Conservation (phyloP, 31 red algal genomes). For the Porphyra umbilicalis region DNA sequence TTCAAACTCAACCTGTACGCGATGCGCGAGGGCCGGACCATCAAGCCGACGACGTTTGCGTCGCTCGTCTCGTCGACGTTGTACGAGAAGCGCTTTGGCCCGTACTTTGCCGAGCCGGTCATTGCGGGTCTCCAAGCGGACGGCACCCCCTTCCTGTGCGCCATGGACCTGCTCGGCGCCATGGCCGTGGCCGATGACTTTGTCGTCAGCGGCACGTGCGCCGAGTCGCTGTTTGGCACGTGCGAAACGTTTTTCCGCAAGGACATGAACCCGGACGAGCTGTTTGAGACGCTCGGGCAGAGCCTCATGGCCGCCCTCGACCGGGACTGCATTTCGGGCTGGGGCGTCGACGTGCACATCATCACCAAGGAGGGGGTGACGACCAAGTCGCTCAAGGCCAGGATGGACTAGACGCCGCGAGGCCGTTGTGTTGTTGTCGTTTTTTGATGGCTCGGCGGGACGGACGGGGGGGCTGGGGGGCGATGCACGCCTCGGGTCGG, state of each 20-base stretch:
- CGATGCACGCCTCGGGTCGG: not conserved
- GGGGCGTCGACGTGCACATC: slow-evolving; percentile 90
- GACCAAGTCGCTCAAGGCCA: slow-evolving; percentile 69
- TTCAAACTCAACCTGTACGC: slow-evolving; percentile 76
- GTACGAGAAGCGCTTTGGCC: slow-evolving; percentile 93
- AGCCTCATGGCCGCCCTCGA: slow-evolving; percentile 77
- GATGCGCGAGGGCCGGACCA: slow-evolving; percentile 82
- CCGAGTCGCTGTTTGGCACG: slow-evolving; percentile 86
- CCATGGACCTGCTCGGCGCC: slow-evolving; percentile 87
- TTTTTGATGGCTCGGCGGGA: not conserved
- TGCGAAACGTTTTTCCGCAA: slow-evolving; percentile 94
- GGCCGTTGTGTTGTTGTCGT: not conserved
- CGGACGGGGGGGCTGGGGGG: no score
- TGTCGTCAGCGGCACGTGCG: slow-evolving; percentile 84
- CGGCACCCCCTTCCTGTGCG: slow-evolving; percentile 77
- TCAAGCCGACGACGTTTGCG: slow-evolving; percentile 77
- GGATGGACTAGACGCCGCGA: slow-evolving; percentile 63
- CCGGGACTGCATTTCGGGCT: slow-evolving; percentile 93
- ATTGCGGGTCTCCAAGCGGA: slow-evolving; percentile 81
- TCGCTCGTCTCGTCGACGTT: slow-evolving; percentile 79
- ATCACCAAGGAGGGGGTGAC: slow-evolving; percentile 78
- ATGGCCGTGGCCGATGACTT: slow-evolving; percentile 65
- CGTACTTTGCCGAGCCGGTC: slow-evolving; percentile 95
- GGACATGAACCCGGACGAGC: slow-evolving; percentile 73
- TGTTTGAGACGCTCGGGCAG: slow-evolving; percentile 92